These are phyloP conservation scores for Linnemannia zychae DNA, from an alignment of 192 early-diverging fungal species.

Conservation along the genomic window DNA sequence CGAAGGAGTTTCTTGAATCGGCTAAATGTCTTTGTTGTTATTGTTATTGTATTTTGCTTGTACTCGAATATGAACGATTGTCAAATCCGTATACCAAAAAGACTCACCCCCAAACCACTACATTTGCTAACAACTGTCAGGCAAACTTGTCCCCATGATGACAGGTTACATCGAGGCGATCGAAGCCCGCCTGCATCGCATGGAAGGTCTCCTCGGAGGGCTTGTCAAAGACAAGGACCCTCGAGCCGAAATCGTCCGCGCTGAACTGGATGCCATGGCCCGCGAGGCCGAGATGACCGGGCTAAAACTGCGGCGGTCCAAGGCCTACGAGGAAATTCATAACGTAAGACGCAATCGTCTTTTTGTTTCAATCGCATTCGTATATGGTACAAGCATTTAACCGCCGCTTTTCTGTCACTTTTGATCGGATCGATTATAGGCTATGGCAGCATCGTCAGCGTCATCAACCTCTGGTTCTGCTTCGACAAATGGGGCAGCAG, in stretches of 20 bases:
- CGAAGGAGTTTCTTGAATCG: too few species aligned
- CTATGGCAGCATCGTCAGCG: slow-evolving; percentile 3
- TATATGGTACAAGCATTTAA: not conserved
- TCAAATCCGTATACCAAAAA: not conserved
- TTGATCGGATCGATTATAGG: not conserved
- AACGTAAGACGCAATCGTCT: slow-evolving; percentile 18
- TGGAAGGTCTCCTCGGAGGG: slow-evolving; percentile 75
- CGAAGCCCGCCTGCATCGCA: slow-evolving; percentile 77
- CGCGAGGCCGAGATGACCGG: slow-evolving; percentile 56
- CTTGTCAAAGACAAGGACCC: slow-evolving; percentile 67
- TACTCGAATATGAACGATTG: not conserved
- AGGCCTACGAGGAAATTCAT: slow-evolving; percentile 49
- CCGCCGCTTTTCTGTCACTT: not conserved
- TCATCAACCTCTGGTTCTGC: slow-evolving; percentile 5
- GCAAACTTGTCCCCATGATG: slow-evolving; percentile 55
- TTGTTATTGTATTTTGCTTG: not conserved
- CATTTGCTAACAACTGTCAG: slow-evolving; percentile 35
- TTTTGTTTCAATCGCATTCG: not conserved
- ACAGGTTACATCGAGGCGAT: slow-evolving; percentile 90
- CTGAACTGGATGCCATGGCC: slow-evolving; percentile 58
- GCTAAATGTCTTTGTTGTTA: not conserved
- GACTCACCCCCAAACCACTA: slow-evolving; percentile 1
- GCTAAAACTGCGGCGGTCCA: slow-evolving; percentile 47
- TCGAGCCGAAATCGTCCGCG: slow-evolving; percentile 58
- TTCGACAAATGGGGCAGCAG: not conserved